Percentiles rank a stretch among this genome's conserved stretches.
Evolutionary conservation across 73 alveolate genomes (phyloP).

Genomic region (Paramecium sonneborni): DNA sequence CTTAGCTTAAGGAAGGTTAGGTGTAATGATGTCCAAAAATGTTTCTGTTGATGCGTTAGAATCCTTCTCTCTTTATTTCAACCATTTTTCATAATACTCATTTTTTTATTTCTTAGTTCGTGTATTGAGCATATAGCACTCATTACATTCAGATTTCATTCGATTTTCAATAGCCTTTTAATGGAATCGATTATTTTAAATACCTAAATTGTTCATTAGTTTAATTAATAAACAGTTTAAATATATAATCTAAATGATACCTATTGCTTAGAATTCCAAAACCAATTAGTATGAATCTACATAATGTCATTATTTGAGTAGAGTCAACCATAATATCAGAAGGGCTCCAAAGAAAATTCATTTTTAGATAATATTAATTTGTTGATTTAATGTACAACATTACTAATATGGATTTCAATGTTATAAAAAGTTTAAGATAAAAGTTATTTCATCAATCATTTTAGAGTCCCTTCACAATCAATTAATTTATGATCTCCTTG

Average conservation of each 20-base stretch:
- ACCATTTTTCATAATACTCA: background rate
- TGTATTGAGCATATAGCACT: background rate
- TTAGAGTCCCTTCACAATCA: background rate
- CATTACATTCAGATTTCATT: background rate
- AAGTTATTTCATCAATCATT: conserved; percentile 46
- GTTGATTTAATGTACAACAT: too few species aligned
- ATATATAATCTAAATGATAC: background rate
- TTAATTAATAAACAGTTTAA: background rate
- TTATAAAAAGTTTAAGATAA: background rate
- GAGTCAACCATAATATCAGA: too few species aligned
- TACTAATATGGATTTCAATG: background rate
- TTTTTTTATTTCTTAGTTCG: background rate
- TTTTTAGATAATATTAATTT: too few species aligned
- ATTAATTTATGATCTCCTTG: background rate
- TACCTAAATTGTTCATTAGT: background rate
- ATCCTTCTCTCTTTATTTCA: background rate
- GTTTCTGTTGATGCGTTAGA: background rate
- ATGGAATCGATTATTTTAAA: background rate
- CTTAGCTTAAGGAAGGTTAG: background rate
- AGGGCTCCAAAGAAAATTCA: too few species aligned
- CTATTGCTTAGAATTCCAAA: too few species aligned
- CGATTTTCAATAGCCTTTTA: background rate
- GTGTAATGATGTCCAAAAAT: conserved; percentile 8
- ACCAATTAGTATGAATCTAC: too few species aligned
- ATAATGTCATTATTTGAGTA: too few species aligned